A percentile compares a stretch with the other conserved stretches of the same genome.
Evolutionary conservation across 192 early-diverging fungal species (phyloP).

Genomic region (Gaertneriomyces sp.): DNA sequence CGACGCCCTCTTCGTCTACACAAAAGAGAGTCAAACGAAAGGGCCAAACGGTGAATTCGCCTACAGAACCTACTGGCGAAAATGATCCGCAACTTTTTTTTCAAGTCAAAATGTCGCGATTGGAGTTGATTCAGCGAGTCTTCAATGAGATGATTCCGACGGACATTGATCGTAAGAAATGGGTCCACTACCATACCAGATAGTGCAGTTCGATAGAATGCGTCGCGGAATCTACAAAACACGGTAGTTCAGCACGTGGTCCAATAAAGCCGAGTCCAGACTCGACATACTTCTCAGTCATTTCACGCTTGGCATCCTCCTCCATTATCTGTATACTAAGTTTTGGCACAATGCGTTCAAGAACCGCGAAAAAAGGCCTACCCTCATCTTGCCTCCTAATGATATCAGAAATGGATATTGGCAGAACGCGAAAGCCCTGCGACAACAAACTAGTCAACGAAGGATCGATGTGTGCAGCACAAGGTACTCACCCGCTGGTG

Average conservation of each 20-base stretch:
- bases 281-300: slow-evolving; percentile 27
- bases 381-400: slow-evolving; percentile 53
- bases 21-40: too few relatives aligned
- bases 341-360: slow-evolving; percentile 3
- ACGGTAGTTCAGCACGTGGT: slow-evolving; percentile 5
- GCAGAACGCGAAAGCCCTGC: slow-evolving; percentile 47
- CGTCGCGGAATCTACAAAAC: slow-evolving; percentile 37
- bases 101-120: slow-evolving; percentile 46
- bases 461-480: background rate
- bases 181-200: slow-evolving; percentile 48
- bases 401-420: slow-evolving; percentile 59
- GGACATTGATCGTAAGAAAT: slow-evolving; percentile 47
- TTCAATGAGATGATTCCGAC: slow-evolving; percentile 43
- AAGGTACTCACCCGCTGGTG: slow-evolving; percentile 35
- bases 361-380: slow-evolving; percentile 12
- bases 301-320: slow-evolving; percentile 40
- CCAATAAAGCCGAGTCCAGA: slow-evolving; percentile 3
- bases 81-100: slow-evolving; percentile 52
- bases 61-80: slow-evolving; percentile 28
- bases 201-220: slow-evolving; percentile 42
- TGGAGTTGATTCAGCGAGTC: slow-evolving; percentile 54
- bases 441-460: background rate
- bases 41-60: too few relatives aligned
- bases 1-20: slow-evolving; percentile 63
- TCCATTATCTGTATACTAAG: slow-evolving; percentile 39